These are phyloP conservation scores for Zalaria obscura DNA, from an alignment of 2,329 filamentous ascomycete species.

Conservation along the genomic window DNA sequence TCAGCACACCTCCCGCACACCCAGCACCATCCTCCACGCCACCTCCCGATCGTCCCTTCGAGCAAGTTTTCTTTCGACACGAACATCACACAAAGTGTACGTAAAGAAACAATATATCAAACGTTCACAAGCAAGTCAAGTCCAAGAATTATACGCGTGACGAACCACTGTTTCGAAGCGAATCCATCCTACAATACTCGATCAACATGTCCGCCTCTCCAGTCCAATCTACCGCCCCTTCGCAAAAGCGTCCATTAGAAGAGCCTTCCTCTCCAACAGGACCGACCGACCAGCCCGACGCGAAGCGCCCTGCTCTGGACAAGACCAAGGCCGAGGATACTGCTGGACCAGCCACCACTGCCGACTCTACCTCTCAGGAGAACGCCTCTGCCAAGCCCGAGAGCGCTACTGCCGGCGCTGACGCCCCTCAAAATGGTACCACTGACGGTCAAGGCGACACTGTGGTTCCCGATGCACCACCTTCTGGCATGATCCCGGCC, in stretches of 20 bases:
- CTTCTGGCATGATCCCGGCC: conserved; percentile 33
- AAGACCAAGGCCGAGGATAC: conserved; percentile 57
- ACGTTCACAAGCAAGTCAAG: background rate
- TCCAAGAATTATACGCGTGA: conserved; percentile 1
- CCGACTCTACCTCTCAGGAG: conserved; percentile 9
- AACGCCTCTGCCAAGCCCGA: conserved; percentile 25
- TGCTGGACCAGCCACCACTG: conserved; percentile 15
- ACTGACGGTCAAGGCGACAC: conserved; percentile 55
- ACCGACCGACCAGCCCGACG: conserved; percentile 84
- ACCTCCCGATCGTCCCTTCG: conserved; percentile 4
- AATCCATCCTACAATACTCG: background rate
- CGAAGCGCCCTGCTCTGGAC: conserved; percentile 90
- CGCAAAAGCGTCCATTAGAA: conserved; percentile 85
- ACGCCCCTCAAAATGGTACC: conserved; percentile 24
- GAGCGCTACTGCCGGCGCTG: conserved; percentile 25
- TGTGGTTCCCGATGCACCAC: conserved; percentile 50
- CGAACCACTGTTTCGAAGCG: background rate
- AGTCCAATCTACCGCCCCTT: conserved; percentile 6
- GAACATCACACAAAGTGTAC: conserved; percentile 5
- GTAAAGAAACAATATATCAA: conserved; percentile 6
- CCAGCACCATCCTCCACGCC: conserved; percentile 2
- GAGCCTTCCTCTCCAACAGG: conserved; percentile 91
- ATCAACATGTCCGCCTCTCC: conserved; percentile 7
- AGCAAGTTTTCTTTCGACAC: conserved; percentile 5
- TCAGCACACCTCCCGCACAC: conserved; percentile 1